Evolutionary conservation across 2,329 filamentous ascomycete species (phyloP), one percentile per base, ranked within the genome.

Genomic region (Talaromyces atroroseus): DNA sequence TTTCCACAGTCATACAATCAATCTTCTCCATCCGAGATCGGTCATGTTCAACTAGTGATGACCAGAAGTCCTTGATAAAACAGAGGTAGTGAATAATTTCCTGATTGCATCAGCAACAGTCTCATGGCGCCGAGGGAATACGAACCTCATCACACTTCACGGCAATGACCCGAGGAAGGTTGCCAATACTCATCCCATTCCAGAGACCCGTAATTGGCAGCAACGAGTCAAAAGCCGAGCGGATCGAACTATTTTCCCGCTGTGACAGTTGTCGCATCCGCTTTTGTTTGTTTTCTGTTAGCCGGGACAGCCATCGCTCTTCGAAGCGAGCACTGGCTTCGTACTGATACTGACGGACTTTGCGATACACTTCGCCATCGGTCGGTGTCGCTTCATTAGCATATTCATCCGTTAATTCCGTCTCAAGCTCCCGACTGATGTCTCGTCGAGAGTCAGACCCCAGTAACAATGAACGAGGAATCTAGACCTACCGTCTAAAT

Each of bases 31-130:
- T 68, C 45, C 53, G 59, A 32, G 62, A 36, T 54, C 34, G 20
- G 45, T 71, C 59, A 29, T 58, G 50, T 46, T 56, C 34, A 52
- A 70, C 62, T 52, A 71, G 60, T 48, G 58, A 52, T 42, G 55
- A 63, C 61, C 57, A 72, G 56, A 71, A 65, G 38, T 63, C 58
- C 54, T 63, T 61, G 36, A 68, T 67, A 56, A 66, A 44, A 49
- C 58, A n/a, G 32, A 70, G 63, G 56, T 65, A 68, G 54, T 59
- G 57, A 46, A 68, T 60, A 57, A 66, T 57, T 60, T 65, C 57
- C 60, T 70, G 55, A n/a, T n/a, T n/a, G n/a, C n/a, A n/a, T n/a
- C n/a, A n/a, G n/a, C n/a, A n/a, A n/a, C n/a, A n/a, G n/a, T n/a
- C n/a, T n/a, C n/a, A n/a, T n/a, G n/a, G n/a, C n/a, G 12, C 21